Evolutionary conservation across 345 rosid species (phyloP), one percentile per base, ranked within the genome.

Genomic region (Corymbia maculata): DNA sequence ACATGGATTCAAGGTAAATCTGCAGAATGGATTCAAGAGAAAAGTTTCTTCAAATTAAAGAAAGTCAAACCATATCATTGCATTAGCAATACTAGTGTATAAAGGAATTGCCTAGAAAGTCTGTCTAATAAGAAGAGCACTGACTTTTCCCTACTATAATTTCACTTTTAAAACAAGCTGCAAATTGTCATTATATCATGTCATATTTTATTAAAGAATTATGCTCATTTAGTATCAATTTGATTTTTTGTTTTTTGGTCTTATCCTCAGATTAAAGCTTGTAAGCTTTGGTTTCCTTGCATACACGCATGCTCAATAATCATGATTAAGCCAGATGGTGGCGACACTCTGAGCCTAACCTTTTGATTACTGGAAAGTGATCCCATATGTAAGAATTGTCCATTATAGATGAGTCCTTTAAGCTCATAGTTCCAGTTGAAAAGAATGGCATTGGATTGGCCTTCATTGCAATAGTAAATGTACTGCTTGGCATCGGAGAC

Each of bases 81-180:
- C 3, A 24, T 0, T 9, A 13, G 26, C n/a, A 50, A 57, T 0
- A 57, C 22, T 3, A 4, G 26, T 24, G 3, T 57, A 2, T n/a
- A 57, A 57, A 57, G 0, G 3, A 59, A 59, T 44, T 7, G 17
- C n/a, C 64, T 24, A 9, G 21, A 42, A 66, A 66, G 79, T 66
- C 11, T 66, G 21, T 30, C 44, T 66, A 66, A 66, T 15, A 5
- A 30, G 15, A 66, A 66, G 11, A 15, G 30, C 1, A 66, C n/a
- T 10, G 10, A 7, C 4, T 30, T 66, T 30, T 8, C 4, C 64
- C 44, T 68, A 30, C 9, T 66, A n/a, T 32, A 9, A 4, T 52
- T 66, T 66, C 22, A 14, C 1, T 8, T 6, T 14, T 68, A 3
- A 8, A 66, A 68, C 19, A 17, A 68, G 79, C 22, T 30, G 6